phyloP scores from a whole-genome alignment of 176 grass and related monocot genomes.

The Cenchrus americanus region DNA sequence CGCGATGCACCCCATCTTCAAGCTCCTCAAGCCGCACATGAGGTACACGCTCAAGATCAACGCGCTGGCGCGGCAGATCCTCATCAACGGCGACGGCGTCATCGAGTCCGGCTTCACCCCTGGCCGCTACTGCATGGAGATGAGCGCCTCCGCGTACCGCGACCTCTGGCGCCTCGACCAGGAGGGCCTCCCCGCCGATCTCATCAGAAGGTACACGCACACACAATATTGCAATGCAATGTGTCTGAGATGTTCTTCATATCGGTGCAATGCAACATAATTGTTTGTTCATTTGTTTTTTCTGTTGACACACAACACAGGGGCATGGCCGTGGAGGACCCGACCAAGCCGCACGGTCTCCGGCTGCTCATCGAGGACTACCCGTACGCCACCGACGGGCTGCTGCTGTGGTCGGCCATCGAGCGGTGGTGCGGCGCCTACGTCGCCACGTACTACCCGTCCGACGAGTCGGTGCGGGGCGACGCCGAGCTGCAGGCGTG shows the following conservation, averaged over 20 bases:
- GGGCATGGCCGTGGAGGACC: slow-evolving; percentile 92
- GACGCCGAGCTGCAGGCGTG: slow-evolving; percentile 90
- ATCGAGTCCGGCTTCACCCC: slow-evolving; percentile 95
- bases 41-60: slow-evolving; percentile 93
- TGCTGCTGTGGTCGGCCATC: slow-evolving; percentile 89
- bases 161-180: slow-evolving; percentile 82
- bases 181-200: slow-evolving; percentile 88
- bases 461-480: slow-evolving; percentile 47
- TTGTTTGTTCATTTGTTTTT: neutral
- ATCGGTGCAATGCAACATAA: neutral
- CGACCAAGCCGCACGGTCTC: slow-evolving; percentile 68
- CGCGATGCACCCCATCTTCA: slow-evolving; percentile 92
- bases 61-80: slow-evolving; percentile 87
- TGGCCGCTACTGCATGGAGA: slow-evolving; percentile 71
- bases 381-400: slow-evolving; percentile 84
- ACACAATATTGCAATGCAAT: neutral
- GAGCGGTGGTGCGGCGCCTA: slow-evolving; percentile 60
- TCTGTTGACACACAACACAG: slow-evolving; percentile 38
- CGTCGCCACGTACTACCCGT: slow-evolving; percentile 69
- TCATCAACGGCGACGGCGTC: slow-evolving; percentile 91
- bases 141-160: slow-evolving; percentile 69
- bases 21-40: slow-evolving; percentile 95
- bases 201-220: slow-evolving; percentile 68
- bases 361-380: slow-evolving; percentile 90
- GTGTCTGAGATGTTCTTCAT: neutral